Evolutionary conservation across 2,329 filamentous ascomycete genomes (phyloP).

Genomic region (Aspergillus sp.): DNA sequence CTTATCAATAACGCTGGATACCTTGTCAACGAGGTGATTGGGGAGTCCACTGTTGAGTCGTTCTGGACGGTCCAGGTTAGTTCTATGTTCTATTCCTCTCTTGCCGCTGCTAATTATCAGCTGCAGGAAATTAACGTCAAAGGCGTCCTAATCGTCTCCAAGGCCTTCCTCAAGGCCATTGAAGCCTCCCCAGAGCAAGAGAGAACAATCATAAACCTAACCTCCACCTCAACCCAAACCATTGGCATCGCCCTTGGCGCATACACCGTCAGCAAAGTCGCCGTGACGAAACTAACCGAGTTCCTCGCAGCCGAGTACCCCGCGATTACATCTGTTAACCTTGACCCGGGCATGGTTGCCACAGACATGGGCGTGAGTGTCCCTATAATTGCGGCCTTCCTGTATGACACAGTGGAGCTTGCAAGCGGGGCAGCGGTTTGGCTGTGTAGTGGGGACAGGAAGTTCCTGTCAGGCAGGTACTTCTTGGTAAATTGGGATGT

Average conservation of each 20-base stretch:
- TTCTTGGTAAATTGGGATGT: conserved; percentile 25
- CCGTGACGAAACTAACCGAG: conserved; percentile 35
- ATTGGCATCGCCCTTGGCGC: conserved; percentile 28
- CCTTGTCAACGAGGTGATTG: too few species aligned
- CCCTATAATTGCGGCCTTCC: conserved; percentile 14
- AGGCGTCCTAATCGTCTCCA: conserved; percentile 39
- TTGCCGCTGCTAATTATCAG: too few species aligned
- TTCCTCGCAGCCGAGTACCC: conserved; percentile 40
- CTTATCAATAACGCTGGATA: conserved; percentile 33
- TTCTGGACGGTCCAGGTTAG: too few species aligned
- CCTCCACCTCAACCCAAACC: conserved; percentile 26
- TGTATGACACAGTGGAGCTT: conserved; percentile 20
- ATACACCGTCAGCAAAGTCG: conserved; percentile 42
- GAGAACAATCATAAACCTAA: conserved; percentile 35
- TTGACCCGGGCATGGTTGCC: conserved; percentile 40
- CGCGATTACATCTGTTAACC: conserved; percentile 34
- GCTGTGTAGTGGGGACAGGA: conserved; percentile 20
- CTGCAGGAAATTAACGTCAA: conserved; percentile 39
- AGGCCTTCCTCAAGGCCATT: conserved; percentile 33
- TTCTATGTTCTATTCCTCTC: too few species aligned
- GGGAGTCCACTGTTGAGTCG: too few species aligned
- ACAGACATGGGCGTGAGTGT: conserved; percentile 29
- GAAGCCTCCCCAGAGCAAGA: conserved; percentile 21
- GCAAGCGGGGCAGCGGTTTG: conserved; percentile 23
- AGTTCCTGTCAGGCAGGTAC: conserved; percentile 21